Evolutionary conservation across 345 rosid genomes (phyloP), one percentile per base, ranked within the genome.

Genomic region (Hibiscus trionum): DNA sequence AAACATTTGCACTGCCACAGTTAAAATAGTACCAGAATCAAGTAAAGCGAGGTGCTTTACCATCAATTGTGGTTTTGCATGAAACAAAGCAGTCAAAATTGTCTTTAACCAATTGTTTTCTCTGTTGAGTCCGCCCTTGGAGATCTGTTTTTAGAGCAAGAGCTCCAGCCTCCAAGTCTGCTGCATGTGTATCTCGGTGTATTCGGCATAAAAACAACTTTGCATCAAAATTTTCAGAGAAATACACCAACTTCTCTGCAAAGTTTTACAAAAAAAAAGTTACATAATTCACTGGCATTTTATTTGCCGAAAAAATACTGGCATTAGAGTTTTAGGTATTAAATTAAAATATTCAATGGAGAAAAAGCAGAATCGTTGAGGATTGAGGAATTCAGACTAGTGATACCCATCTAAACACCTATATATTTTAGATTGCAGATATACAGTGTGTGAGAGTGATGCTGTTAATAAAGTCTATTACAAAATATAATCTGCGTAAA

Each of bases 31-130:
- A 75, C 61, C 6, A 77, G 71, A 19, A 65, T 11, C 58, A 46
- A 76, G 66, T 67, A 44, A 49, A 66, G 58, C 37, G 31, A 44
- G 61, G 58, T 70, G 52, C 60, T 75, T 65, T 72, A 94, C 98
- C 99, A 82, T 95, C 99, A 82, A 95, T 95, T 49, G 99, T 92
- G 31, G 97, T 95, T 86, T 95, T 95, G 87, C 99, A 95, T 11
- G 98, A 95, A 86, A 92, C 99, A 81, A 95, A 95, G 83, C 97
- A 95, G 80, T 95, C 99, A 77, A 95, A 95, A 74, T 95, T 95
- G 81, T 95, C 91, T 79, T 92, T 95, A 58, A 95, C 99, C 85
- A 95, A 81, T 74, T 95, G 97, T 80, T 95, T 92, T 75, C 94
- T 87, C 77, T 95, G 97, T 70, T 87, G 88, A 72, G 93, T 90